A percentile compares a stretch with the other conserved stretches of the same genome.
phyloP scores from a whole-genome alignment of 2,329 filamentous ascomycete species.

The Verticillium albo-atrum region DNA sequence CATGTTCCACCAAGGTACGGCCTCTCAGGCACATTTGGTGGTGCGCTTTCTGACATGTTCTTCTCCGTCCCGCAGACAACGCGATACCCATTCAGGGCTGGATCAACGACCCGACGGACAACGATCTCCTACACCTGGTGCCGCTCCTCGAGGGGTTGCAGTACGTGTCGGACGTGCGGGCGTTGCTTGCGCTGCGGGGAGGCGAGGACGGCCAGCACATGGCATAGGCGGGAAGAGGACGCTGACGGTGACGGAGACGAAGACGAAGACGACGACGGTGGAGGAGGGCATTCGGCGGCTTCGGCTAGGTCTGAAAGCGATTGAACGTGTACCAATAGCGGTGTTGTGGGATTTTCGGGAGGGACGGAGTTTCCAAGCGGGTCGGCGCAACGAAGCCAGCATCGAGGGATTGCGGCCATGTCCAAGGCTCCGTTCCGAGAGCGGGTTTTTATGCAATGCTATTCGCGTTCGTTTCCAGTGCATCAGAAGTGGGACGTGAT shows the following conservation, averaged over 20 bases:
- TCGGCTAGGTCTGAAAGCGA: background rate
- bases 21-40: background rate
- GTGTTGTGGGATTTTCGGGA: background rate
- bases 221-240: conserved; percentile 24
- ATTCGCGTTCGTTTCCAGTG: background rate
- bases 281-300: background rate
- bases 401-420: background rate
- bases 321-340: background rate
- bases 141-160: conserved; percentile 91
- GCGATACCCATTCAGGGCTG: conserved; percentile 98
- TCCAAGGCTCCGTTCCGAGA: background rate
- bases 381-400: background rate
- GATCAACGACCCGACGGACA: conserved; percentile 98
- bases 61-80: conserved; percentile 64
- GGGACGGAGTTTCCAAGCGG: background rate
- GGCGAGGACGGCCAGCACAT: conserved; percentile 70
- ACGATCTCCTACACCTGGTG: conserved; percentile 87
- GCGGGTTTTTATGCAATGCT: background rate
- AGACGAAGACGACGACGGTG: background rate
- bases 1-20: conserved; percentile 92
- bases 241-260: too few relatives aligned
- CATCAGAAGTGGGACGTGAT: background rate
- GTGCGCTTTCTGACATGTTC: background rate
- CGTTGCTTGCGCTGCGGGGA: conserved; percentile 80
- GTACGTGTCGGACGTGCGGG: conserved; percentile 93